phyloP scores from a whole-genome alignment of 805 yeast species.

The Metschnikowia aberdeeniae region DNA sequence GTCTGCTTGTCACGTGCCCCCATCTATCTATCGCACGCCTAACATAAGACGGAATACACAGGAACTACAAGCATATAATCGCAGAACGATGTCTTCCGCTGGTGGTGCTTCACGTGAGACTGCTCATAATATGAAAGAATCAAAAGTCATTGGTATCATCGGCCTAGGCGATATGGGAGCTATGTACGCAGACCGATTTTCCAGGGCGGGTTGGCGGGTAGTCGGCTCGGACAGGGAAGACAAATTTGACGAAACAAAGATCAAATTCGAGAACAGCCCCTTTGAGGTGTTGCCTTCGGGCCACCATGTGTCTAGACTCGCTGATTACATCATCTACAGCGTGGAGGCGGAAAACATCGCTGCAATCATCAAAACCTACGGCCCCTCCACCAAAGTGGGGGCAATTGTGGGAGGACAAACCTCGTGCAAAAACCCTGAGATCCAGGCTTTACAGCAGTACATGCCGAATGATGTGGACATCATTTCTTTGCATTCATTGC shows the following conservation, averaged over 20 bases:
- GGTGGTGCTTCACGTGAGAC: background rate
- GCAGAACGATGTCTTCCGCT: background rate
- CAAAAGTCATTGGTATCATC: slow-evolving; percentile 77
- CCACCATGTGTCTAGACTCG: slow-evolving; percentile 70
- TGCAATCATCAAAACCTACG: slow-evolving; percentile 68
- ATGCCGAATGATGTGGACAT: slow-evolving; percentile 80
- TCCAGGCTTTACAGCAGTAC: slow-evolving; percentile 72
- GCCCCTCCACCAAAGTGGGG: slow-evolving; percentile 83
- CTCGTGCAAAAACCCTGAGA: slow-evolving; percentile 89
- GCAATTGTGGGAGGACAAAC: slow-evolving; percentile 98
- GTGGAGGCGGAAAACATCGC: slow-evolving; percentile 89
- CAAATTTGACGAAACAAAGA: slow-evolving; percentile 42
- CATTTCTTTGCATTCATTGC: slow-evolving; percentile 84
- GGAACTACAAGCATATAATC: no score
- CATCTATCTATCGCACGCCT: background rate
- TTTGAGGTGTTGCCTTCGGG: slow-evolving; percentile 73
- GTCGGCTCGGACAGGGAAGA: slow-evolving; percentile 86
- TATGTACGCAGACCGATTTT: slow-evolving; percentile 73
- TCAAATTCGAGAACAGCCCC: slow-evolving; percentile 35
- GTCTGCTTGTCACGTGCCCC: slow-evolving; percentile 1
- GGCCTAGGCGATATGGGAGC: slow-evolving; percentile 98
- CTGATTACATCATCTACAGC: slow-evolving; percentile 83
- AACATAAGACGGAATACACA: no score
- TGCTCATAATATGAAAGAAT: background rate
- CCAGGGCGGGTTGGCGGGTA: slow-evolving; percentile 83